These are phyloP conservation scores for Magnolia officinalis DNA, from an alignment of 164 flowering plant genomes.

Conservation along the genomic window DNA sequence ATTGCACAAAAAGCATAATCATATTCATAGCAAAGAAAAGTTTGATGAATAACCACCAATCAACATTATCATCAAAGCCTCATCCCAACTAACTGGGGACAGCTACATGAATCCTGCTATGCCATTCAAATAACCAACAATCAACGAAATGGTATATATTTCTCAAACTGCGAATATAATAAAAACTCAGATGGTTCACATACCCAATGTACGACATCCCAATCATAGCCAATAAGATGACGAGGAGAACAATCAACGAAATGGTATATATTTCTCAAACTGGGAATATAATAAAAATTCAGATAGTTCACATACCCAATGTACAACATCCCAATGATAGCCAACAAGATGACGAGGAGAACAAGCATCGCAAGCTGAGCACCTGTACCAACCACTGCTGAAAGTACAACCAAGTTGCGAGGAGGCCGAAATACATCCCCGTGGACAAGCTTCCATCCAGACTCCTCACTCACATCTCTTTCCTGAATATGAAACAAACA, in stretches of 20 bases:
- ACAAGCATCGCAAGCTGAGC: conserved; percentile 92
- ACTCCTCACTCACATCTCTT: conserved; percentile 96
- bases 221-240: conserved; percentile 83
- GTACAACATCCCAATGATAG: conserved; percentile 86
- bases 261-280: background rate
- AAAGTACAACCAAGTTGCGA: conserved; percentile 62
- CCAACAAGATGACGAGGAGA: conserved; percentile 85
- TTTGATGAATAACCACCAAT: background rate
- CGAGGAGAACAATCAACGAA: conserved; percentile 56
- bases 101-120: no score
- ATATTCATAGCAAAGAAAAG: background rate
- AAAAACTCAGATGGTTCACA: conserved; percentile 18
- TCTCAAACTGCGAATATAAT: background rate
- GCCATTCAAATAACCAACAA: background rate
- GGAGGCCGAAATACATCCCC: conserved; percentile 98
- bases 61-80: background rate
- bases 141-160: background rate
- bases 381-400: conserved; percentile 98
- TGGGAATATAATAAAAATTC: background rate
- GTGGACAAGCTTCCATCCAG: conserved; percentile 99
- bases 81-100: no score
- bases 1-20: no score
- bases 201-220: conserved; percentile 93
- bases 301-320: conserved; percentile 68
- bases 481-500: conserved; percentile 38